Evolutionary conservation across 805 yeast genomes (phyloP).

Genomic region (Zygosaccharomyces siamensis): DNA sequence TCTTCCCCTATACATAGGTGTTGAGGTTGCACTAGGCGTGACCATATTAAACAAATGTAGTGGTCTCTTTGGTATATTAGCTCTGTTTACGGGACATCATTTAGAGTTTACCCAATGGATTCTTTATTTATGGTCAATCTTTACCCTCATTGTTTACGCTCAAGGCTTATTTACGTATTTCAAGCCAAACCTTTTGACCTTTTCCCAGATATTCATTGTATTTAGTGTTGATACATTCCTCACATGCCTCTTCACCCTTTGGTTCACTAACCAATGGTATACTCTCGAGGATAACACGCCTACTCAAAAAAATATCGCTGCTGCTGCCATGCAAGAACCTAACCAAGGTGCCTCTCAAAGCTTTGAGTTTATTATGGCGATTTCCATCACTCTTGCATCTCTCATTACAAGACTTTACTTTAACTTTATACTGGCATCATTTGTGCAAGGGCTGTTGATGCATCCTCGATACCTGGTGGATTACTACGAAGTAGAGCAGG

Average conservation of each 20-base stretch:
- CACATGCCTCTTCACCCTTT: conserved; percentile 64
- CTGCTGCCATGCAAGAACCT: conserved; percentile 9
- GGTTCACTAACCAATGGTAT: conserved; percentile 77
- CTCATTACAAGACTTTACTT: conserved; percentile 53
- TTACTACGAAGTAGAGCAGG: conserved; percentile 35
- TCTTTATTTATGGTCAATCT: conserved; percentile 60
- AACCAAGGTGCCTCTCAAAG: conserved; percentile 58
- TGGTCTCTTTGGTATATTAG: conserved; percentile 80
- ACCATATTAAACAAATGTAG: conserved; percentile 83
- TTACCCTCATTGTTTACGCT: conserved; percentile 59
- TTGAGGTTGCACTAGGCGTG: conserved; percentile 70
- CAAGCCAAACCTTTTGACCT: conserved; percentile 52
- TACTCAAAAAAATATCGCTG: conserved; percentile 7
- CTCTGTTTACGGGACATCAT: conserved; percentile 86
- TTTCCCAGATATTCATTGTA: conserved; percentile 57
- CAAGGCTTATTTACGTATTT: conserved; percentile 50
- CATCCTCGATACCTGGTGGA: conserved; percentile 41
- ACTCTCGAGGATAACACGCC: conserved; percentile 38
- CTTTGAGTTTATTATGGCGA: conserved; percentile 55
- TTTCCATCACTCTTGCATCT: conserved; percentile 45
- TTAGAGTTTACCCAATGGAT: conserved; percentile 78
- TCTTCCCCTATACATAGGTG: conserved; percentile 81
- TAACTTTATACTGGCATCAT: conserved; percentile 53
- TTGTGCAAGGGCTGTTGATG: conserved; percentile 51
- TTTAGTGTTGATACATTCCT: conserved; percentile 64